Evolutionary conservation across 129 eudicot genomes (phyloP).

Genomic region (Rutidosis leptorrhynchoides): DNA sequence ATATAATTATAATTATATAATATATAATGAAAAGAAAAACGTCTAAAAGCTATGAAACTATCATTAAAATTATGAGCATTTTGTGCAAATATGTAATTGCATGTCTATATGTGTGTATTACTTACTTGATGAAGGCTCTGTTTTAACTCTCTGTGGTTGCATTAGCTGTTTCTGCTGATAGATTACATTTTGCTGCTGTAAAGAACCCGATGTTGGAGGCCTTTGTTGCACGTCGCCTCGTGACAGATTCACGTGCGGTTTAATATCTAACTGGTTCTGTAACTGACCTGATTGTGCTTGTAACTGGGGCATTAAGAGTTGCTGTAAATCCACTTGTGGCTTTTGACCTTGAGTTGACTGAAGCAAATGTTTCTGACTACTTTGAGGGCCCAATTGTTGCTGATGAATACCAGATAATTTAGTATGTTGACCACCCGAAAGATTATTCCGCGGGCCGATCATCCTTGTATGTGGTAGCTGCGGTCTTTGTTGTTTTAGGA

Average conservation of each 20-base stretch:
- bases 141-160: constrained; percentile 58
- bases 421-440: constrained; percentile 52
- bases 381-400: constrained; percentile 63
- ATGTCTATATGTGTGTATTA: too few species aligned
- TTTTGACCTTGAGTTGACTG: constrained; percentile 57
- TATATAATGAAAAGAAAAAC: not conserved
- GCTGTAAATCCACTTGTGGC: constrained; percentile 55
- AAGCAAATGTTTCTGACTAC: constrained; percentile 28
- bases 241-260: constrained; percentile 43
- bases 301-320: constrained; percentile 51
- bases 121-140: constrained; percentile 71
- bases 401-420: constrained; percentile 58
- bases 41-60: not conserved
- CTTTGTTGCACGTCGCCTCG: constrained; percentile 74
- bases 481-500: constrained; percentile 46
- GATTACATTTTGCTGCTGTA: constrained; percentile 55
- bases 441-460: constrained; percentile 32
- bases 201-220: constrained; percentile 47
- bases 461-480: constrained; percentile 41
- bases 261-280: constrained; percentile 50
- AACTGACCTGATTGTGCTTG: constrained; percentile 57
- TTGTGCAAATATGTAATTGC: too few species aligned
- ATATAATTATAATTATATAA: too few species aligned
- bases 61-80: not conserved
- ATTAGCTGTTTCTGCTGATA: constrained; percentile 72